Evolutionary conservation across 2,329 filamentous ascomycete species (phyloP), one percentile per base, ranked within the genome.

Genomic region (Colletotrichum agaves): DNA sequence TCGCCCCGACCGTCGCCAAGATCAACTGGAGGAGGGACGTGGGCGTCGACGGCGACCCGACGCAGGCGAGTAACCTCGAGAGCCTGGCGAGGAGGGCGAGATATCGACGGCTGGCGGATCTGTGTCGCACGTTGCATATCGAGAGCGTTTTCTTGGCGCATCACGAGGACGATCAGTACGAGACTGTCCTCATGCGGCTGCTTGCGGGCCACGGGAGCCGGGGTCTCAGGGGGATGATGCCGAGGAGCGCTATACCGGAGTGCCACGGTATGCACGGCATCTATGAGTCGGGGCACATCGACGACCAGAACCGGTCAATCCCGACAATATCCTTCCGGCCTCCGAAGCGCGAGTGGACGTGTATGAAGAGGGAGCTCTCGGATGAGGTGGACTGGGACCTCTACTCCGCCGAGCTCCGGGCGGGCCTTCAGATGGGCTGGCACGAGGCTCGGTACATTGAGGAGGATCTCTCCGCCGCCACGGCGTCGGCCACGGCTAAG

Each of bases 81-180:
- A 91, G 89, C 3, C 75, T 89, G 21, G 95, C 95, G 6, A 89
- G 96, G 23, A 86, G 79, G 21, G 82, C 91, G 37, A 89, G 96
- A 13, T 98, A 94, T 77, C 90, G 88, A 69, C 81, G 84, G 0
- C 78, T 98, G 1, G 94, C 92, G 1, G 75, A 73, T 13, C 83
- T 85, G 7, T 94, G 92, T 75, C 77, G 78, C 15, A 76, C 80
- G 1, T 72, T 80, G 5, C 75, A 80, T 0, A 86, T 92, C 4
- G 79, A 78, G 4, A 87, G 87, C 19, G 77, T 98, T 2, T 85
- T 98, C 43, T 81, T 97, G 31, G 96, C 91, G 4, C 96, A 99
- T 75, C 96, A 99, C 76, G 83, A 87, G 69, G 94, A 98, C 74
- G 96, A 99, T 74, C 93, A 96, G 75, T 91, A 94, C 63, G 96